Evolutionary conservation across 345 rosid genomes (phyloP).

Genomic region (Rhodamnia rubescens): DNA sequence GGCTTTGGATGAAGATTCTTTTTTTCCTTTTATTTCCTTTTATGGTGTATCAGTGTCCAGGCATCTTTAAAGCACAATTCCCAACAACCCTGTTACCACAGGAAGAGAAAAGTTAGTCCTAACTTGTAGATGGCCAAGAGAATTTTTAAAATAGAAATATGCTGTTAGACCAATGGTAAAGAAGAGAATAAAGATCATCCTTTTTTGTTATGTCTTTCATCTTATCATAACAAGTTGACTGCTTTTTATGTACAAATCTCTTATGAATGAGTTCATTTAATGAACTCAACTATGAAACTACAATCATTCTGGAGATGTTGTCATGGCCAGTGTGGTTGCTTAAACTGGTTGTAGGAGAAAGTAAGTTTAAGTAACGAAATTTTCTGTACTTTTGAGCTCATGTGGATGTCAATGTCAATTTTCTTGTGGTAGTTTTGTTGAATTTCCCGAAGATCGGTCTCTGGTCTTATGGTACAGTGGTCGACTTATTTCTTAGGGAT

Average conservation of each 20-base stretch:
- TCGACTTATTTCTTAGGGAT: not conserved
- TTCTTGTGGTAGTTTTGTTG: not conserved
- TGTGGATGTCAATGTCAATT: not conserved
- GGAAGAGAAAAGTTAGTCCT: not conserved
- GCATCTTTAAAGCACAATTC: not conserved
- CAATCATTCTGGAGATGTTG: not conserved
- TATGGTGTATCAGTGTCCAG: not conserved
- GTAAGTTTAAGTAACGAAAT: not conserved
- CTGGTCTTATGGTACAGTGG: not conserved
- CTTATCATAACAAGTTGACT: not conserved
- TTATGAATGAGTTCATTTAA: not conserved
- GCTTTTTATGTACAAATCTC: not conserved
- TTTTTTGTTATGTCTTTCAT: not conserved
- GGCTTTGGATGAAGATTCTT: not conserved
- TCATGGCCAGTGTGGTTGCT: not conserved
- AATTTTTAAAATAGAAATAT: not conserved
- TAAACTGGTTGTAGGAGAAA: not conserved
- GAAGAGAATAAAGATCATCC: not conserved
- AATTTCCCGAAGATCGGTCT: not conserved
- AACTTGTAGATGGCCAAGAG: not conserved
- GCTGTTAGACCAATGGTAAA: not conserved
- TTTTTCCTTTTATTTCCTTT: not conserved
- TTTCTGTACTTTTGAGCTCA: not conserved
- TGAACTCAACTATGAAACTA: not conserved
- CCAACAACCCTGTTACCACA: not conserved